Evolutionary conservation across 768 basidiomycete genomes (phyloP), one percentile per base, ranked within the genome.

Genomic region (Chalciporus piperatus): DNA sequence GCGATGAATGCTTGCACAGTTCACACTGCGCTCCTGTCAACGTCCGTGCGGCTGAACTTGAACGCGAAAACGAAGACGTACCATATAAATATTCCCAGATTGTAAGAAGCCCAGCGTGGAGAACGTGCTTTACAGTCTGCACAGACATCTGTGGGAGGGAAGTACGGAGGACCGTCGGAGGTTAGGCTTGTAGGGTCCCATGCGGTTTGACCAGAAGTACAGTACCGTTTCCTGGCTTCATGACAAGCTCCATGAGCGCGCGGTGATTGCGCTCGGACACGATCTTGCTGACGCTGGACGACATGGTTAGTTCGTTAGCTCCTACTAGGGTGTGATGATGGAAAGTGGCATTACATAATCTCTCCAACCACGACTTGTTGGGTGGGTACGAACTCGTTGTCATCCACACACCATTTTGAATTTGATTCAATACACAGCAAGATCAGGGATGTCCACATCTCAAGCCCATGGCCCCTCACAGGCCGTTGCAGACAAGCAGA

Each of bases 91-190:
- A 93, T 89, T 16, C 95, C 94, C 4, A 97, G 74, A 62, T 87
- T 97, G 60, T 90, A 75, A 3, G 87, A 88, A 6, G 92, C 88
- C 95, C 95, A 98, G 70, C 92, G 75, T 6, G 94, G 94, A 60
- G 82, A 79, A 50, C 85, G 77, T n/a, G 86, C 72, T 70, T 88
- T 91, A 68, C 95, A 98, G 69, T 98, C 95, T 6, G 95, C 94
- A 66, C 95, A 98, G 12, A 79, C 67, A 66, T 93, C 94, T 97
- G 63, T 13, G 25, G 44, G 43, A 45, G 33, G 41, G 49, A 49
- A 55, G 51, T 60, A 46, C 22, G 22, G 47, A 20, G 49, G 38
- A n/a, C n/a, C n/a, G n/a, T n/a, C 13, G 16, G 45, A 43, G 28
- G 38, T 57, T 47, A 45, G 51, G 22, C n/a, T 32, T 28, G 41